Evolutionary conservation across 352 stramenopile species (phyloP).

Genomic region (Synura sp.): DNA sequence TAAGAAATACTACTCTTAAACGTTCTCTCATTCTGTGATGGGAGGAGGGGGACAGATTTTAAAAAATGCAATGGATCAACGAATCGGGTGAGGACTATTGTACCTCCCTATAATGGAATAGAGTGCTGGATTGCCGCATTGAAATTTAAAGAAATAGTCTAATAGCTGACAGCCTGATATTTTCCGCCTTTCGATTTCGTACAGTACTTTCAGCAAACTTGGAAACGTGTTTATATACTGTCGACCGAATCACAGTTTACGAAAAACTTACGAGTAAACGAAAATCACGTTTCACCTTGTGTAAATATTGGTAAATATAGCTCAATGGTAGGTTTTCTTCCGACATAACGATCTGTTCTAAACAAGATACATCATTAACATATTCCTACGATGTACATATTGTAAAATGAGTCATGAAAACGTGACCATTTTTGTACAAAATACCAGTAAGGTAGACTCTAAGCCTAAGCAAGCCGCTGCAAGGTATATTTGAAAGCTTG

Average conservation of each 20-base stretch:
- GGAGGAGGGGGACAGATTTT: too few relatives aligned
- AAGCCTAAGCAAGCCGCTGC: background rate
- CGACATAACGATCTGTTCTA: background rate
- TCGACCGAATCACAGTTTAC: background rate
- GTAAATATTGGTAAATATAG: background rate
- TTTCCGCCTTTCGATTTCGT: background rate
- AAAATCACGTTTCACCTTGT: background rate
- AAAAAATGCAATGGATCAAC: background rate
- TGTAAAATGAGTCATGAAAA: background rate
- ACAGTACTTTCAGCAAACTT: background rate
- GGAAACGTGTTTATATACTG: conserved; percentile 16
- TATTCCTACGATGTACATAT: background rate
- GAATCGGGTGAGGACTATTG: background rate
- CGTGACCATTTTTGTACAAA: background rate
- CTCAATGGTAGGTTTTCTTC: background rate
- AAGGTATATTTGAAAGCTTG: background rate
- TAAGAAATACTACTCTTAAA: conserved; percentile 34
- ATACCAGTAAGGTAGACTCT: background rate
- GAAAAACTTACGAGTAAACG: background rate
- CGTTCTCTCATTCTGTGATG: background rate
- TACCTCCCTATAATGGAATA: background rate
- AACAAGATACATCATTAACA: background rate
- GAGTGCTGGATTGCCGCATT: background rate
- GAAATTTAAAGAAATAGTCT: background rate
- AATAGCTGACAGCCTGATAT: conserved; percentile 1